Base-by-base conservation (phyloP, 106 monocot genomes). In the Platanthera zijinensis region DNA sequence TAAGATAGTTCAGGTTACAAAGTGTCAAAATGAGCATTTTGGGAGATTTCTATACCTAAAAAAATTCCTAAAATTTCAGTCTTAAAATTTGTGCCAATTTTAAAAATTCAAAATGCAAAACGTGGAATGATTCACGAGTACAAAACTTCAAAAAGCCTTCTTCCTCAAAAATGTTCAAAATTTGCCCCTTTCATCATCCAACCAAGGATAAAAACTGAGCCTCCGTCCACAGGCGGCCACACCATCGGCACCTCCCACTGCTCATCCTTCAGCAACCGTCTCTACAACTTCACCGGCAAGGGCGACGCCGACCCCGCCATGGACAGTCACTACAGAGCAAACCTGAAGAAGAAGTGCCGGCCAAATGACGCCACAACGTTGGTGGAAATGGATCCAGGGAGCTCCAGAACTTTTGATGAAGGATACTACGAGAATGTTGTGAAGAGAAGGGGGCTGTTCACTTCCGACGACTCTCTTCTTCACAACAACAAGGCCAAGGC, bases 301-400 rank as follows among this genome's bases (percentile, higher is more conserved):
- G 81, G 83, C 28, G 86, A 79, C 12, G n/a, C 78, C 12, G 89
- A 89, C 30, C 89, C 89, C 5, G 80, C 86, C 4, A 32, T 89
- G 18, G 89, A 89, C 79, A n/a, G 47, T 13, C 9, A 0, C 52
- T 89, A 89, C 52, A 73, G 74, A 0, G 69, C 19, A 10, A 79
- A 82, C 30, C 73, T 89, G 22, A 86, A 79, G 80, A 78, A 59
- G 78, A 83, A 81, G 68, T 89, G 86, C 89, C 79, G 3, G 71
- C 64, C 62, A 7, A 73, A 63, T 10, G 89, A 89, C 64, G 86
- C 67, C 50, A 83, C 76, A 7, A 81, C 83, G 10, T 17, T 86
- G 28, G 83, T 74, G 7, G 86, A 89, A 63, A 81, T 89, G 85
- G 88, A 89, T 68, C 88, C 88, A 0, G 85, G 85, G 0, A 89